Evolutionary conservation across 371 early-diverging fungal genomes (phyloP).

Genomic region (Polyrhizophydium stewartii): DNA sequence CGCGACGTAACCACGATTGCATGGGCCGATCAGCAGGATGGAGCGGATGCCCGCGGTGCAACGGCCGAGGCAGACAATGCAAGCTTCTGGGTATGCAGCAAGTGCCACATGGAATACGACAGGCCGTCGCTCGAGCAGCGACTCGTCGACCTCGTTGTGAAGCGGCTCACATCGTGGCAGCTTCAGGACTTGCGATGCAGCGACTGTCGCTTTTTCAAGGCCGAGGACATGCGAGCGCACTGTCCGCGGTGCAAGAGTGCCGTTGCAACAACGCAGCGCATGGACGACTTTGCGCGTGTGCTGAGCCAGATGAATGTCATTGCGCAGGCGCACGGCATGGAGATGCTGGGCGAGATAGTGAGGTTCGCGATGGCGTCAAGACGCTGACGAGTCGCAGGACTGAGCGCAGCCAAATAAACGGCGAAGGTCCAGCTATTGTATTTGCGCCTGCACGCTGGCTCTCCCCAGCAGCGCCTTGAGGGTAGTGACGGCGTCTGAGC

Average conservation of each 20-base stretch:
- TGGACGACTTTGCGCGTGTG: background rate
- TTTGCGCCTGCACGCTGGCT: background rate
- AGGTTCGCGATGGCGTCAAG: too few relatives aligned
- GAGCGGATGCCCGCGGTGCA: slow-evolving; percentile 10
- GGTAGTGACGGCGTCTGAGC: background rate
- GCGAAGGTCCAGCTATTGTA: background rate
- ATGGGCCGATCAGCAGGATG: slow-evolving; percentile 4
- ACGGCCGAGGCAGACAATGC: slow-evolving; percentile 19
- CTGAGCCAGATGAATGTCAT: background rate
- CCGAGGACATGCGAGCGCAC: slow-evolving; percentile 56
- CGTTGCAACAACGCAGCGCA: background rate
- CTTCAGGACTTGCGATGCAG: slow-evolving; percentile 80
- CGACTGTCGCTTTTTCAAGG: slow-evolving; percentile 74
- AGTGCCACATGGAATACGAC: slow-evolving; percentile 73
- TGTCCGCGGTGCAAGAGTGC: slow-evolving; percentile 1
- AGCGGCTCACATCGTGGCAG: slow-evolving; percentile 64
- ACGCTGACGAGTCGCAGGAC: too few relatives aligned
- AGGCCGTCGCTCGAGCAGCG: slow-evolving; percentile 67
- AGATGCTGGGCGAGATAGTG: slow-evolving; percentile 1
- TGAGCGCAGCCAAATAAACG: too few relatives aligned
- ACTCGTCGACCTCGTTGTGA: slow-evolving; percentile 65
- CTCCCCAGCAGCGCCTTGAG: background rate
- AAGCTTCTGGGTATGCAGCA: slow-evolving; percentile 48
- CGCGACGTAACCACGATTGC: slow-evolving; percentile 60
- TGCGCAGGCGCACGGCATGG: background rate